These are phyloP conservation scores for Coleophoma eucalyptorum DNA, from an alignment of 2,329 filamentous ascomycete genomes.

Conservation along the genomic window DNA sequence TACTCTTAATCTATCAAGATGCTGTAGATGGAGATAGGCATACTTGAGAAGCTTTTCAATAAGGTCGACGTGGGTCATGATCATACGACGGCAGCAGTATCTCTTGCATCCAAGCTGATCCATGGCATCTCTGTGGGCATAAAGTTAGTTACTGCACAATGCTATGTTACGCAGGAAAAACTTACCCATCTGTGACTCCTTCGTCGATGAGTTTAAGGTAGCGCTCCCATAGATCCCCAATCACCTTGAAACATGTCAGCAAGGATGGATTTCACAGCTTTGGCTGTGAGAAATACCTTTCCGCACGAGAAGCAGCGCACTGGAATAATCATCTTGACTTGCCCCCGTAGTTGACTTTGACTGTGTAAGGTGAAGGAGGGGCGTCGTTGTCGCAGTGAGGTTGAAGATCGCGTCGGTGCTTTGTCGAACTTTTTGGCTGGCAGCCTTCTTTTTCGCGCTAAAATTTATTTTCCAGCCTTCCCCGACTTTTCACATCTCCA, in stretches of 20 bases:
- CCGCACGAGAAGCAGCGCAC: constrained; percentile 98
- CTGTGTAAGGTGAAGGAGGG: constrained; percentile 2
- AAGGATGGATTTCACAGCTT: constrained; percentile 7
- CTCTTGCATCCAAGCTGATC: constrained; percentile 89
- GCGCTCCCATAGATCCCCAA: constrained; percentile 94
- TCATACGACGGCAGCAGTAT: constrained; percentile 98
- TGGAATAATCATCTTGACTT: constrained; percentile 86
- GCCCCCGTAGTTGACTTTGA: neutral
- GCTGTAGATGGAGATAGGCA: constrained; percentile 4
- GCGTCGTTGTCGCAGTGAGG: neutral
- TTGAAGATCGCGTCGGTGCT: neutral
- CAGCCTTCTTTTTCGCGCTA: constrained; percentile 5
- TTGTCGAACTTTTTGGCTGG: neutral
- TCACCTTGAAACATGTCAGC: constrained; percentile 59
- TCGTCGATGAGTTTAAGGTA: constrained; percentile 88
- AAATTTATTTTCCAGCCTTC: constrained; percentile 9
- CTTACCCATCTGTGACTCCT: constrained; percentile 70
- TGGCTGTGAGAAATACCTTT: constrained; percentile 60
- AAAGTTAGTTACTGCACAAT: constrained; percentile 8
- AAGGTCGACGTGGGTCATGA: constrained; percentile 98
- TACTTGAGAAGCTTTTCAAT: constrained; percentile 98
- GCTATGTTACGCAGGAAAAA: constrained; percentile 13
- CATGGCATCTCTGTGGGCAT: constrained; percentile 76
- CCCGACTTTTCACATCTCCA: constrained; percentile 6
- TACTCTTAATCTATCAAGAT: too few relatives aligned